Evolutionary conservation across 371 early-diverging fungal genomes (phyloP).

Genomic region (Syncephalastrum monosporum): DNA sequence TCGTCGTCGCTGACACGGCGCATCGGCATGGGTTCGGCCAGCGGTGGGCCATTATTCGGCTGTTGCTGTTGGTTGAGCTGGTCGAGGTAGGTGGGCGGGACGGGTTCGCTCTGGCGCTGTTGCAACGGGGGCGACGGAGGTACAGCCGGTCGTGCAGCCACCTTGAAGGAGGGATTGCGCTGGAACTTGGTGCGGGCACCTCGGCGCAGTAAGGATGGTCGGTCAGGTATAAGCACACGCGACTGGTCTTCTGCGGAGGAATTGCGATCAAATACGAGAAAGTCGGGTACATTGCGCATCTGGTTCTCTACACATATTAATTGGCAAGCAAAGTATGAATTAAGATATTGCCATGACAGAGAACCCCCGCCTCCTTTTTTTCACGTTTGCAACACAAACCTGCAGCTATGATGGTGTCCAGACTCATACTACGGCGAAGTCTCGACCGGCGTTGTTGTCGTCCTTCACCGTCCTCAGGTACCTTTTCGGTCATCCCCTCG

Average conservation of each 20-base stretch:
- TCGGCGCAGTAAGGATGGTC: constrained; percentile 44
- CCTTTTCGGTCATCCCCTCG: constrained; percentile 3
- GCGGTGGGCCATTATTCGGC: not conserved
- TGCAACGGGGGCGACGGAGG: constrained; percentile 21
- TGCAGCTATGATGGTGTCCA: constrained; percentile 31
- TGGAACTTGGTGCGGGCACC: constrained; percentile 55
- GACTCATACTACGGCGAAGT: constrained; percentile 49
- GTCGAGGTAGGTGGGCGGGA: too few relatives aligned
- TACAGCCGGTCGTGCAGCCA: constrained; percentile 4
- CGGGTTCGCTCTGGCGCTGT: constrained; percentile 1
- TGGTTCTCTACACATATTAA: constrained; percentile 8
- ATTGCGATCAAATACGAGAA: constrained; percentile 48
- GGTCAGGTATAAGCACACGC: constrained; percentile 44
- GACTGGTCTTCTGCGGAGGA: constrained; percentile 52
- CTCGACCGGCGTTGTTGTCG: constrained; percentile 16
- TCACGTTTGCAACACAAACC: constrained; percentile 22
- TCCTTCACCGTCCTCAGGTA: not conserved
- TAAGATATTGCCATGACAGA: not conserved
- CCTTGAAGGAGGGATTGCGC: constrained; percentile 35
- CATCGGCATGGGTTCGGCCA: not conserved
- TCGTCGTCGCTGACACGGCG: not conserved
- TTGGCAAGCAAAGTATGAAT: constrained; percentile 1
- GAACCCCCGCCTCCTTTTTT: constrained; percentile 3
- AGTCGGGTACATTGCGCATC: constrained; percentile 31
- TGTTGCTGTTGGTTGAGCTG: constrained; percentile 4